Base-by-base conservation (phyloP, 179 eudicot species). In the Beta lomatogona region DNA sequence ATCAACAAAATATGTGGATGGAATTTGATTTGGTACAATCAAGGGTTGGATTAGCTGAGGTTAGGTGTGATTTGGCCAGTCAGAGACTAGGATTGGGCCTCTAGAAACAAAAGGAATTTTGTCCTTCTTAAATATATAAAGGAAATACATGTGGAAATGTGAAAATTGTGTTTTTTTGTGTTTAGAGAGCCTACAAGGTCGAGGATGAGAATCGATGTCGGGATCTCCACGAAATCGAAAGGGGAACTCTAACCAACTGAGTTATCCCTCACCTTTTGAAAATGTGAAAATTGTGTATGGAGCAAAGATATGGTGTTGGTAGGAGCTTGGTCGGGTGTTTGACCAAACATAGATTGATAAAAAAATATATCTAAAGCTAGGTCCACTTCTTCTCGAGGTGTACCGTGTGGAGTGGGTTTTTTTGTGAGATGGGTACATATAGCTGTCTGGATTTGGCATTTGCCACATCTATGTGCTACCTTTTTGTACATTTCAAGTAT, bases 1-100 rank as follows among this genome's bases (percentile, higher is more conserved):
- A 92, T 83, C 98, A 95, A 77, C 97, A 95, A 63, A 91, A 95
- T 81, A 78, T 90, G 89, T 95, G 98, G 98, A 89, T 95, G 89
- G 98, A 95, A 55, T 95, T 89, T 75, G 98, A 95, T 89, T 86
- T 95, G 78, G 90, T 67, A 4, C 90, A 89, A 14, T 89, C 92
- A 9, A 86, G 98, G 85, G 91, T 95, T 5, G 99, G 99, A 50
- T 83, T 95, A 16, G 96, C 95, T 0, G 89, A 91, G 81, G 89
- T 88, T 79, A 86, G 92, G 86, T 95, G 99, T 87, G 95, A 94
- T 80, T 80, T 87, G 25, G 98, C 98, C 22, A 84, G 89, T 83
- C 91, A 93, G 81, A 86, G 81, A 68, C 83, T 95, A 53, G 97
- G 96, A 2, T 8, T 93, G 69, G 88, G 81, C 44, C 59, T 45